Evolutionary conservation across 2,329 filamentous ascomycete species (phyloP).

Genomic region (Sclerotinia subarctica): DNA sequence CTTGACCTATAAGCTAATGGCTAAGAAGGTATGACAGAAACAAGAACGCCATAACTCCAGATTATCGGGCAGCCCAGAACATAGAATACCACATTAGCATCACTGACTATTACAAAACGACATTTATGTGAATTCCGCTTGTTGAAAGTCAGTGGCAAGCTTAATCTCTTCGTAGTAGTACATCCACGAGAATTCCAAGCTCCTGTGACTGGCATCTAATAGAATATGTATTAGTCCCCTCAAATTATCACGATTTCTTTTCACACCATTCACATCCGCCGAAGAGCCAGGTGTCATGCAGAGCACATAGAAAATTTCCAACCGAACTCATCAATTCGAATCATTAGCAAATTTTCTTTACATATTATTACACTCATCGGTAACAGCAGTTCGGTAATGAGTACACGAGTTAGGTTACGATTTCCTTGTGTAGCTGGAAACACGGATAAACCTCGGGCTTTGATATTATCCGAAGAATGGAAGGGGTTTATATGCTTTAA

Average conservation of each 20-base stretch:
- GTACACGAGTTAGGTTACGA: background rate
- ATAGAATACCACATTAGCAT: background rate
- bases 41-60: accelerated
- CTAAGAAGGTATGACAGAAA: background rate
- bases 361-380: accelerated
- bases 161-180: background rate
- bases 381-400: background rate
- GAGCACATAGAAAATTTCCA: no score
- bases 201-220: no score
- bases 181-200: background rate
- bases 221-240: no score
- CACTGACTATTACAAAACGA: background rate
- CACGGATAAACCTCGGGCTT: background rate
- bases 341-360: no score
- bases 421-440: background rate
- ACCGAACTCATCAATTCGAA: no score
- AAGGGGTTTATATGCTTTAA: background rate
- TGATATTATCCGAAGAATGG: background rate
- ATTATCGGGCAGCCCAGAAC: background rate
- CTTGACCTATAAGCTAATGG: no score
- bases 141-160: background rate
- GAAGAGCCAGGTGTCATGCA: no score
- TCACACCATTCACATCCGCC: no score
- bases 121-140: background rate
- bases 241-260: no score